Percentiles rank a stretch among this genome's conserved stretches.
phyloP scores from a whole-genome alignment of 331 rosid species.

The Acacia concinna region DNA sequence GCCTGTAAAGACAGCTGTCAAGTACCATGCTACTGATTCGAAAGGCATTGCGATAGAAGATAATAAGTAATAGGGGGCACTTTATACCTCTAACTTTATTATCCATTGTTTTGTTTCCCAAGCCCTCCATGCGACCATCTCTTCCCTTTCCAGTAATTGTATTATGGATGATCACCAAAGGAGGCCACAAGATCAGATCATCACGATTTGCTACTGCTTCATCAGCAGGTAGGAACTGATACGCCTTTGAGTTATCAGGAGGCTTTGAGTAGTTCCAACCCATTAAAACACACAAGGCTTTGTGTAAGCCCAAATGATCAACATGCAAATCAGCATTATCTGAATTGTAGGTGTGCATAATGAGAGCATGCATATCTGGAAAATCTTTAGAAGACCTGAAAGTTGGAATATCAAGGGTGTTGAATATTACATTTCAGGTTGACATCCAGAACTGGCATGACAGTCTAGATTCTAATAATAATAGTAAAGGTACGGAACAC shows the following conservation, averaged over 20 bases:
- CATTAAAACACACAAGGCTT: slow-evolving; percentile 88
- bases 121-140: slow-evolving; percentile 98
- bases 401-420: slow-evolving; percentile 64
- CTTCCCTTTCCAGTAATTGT: slow-evolving; percentile 88
- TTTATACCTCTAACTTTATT: slow-evolving; percentile 84
- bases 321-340: slow-evolving; percentile 69
- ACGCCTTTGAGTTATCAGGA: slow-evolving; percentile 86
- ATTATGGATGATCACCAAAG: slow-evolving; percentile 93
- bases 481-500: slow-evolving; percentile 28
- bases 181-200: slow-evolving; percentile 98
- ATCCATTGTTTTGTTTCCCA: slow-evolving; percentile 99
- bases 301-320: slow-evolving; percentile 97
- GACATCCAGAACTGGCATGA: slow-evolving; percentile 38
- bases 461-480: slow-evolving; percentile 32
- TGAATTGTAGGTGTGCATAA: slow-evolving; percentile 87
- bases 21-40: slow-evolving; percentile 25
- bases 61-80: slow-evolving; percentile 40
- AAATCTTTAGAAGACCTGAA: slow-evolving; percentile 97
- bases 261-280: slow-evolving; percentile 90
- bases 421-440: slow-evolving; percentile 65
- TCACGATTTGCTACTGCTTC: slow-evolving; percentile 94
- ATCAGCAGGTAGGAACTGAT: slow-evolving; percentile 78
- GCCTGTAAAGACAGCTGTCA: slow-evolving; percentile 23
- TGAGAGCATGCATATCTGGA: slow-evolving; percentile 88
- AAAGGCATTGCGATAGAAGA: slow-evolving; percentile 39